Conservation (phyloP, 108 stramenopile species). For the Skeletonema potamos region DNA sequence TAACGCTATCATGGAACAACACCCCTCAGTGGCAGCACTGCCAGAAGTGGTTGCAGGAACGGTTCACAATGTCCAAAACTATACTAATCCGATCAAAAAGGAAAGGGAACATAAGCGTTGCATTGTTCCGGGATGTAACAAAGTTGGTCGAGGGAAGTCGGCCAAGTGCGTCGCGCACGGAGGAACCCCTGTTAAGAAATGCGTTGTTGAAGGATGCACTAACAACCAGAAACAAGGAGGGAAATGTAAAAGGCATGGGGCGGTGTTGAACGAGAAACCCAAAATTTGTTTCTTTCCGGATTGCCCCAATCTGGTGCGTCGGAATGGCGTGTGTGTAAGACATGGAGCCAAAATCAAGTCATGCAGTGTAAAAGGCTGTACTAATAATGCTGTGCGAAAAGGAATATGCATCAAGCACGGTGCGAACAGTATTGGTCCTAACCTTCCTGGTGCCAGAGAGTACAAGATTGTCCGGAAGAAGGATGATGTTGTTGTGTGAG, state of each 20-base stretch:
- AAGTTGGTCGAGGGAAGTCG: not conserved
- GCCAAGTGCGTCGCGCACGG: slow-evolving; percentile 1
- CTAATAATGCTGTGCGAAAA: not conserved
- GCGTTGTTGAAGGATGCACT: slow-evolving; percentile 3
- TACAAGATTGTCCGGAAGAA: not conserved
- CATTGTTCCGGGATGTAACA: not conserved
- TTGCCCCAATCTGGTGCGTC: not conserved
- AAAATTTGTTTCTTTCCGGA: not conserved
- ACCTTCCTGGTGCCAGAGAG: not conserved
- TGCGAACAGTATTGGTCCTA: not conserved
- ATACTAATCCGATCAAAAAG: not conserved
- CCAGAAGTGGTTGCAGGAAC: not conserved
- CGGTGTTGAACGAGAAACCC: not conserved
- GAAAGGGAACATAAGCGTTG: not conserved
- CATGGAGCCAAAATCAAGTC: slow-evolving; percentile 6
- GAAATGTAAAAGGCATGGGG: slow-evolving; percentile 1
- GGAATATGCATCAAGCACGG: slow-evolving; percentile 6
- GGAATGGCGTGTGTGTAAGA: slow-evolving; percentile 3
- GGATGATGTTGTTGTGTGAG: not conserved
- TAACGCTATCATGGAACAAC: not conserved
- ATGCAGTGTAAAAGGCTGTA: slow-evolving; percentile 8
- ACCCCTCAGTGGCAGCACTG: not conserved
- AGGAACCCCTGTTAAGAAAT: not conserved
- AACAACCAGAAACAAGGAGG: slow-evolving; percentile 5
- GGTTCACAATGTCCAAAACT: not conserved